These are phyloP conservation scores for Raphanus raphanistrum DNA, from an alignment of 345 rosid genomes.

Conservation along the genomic window DNA sequence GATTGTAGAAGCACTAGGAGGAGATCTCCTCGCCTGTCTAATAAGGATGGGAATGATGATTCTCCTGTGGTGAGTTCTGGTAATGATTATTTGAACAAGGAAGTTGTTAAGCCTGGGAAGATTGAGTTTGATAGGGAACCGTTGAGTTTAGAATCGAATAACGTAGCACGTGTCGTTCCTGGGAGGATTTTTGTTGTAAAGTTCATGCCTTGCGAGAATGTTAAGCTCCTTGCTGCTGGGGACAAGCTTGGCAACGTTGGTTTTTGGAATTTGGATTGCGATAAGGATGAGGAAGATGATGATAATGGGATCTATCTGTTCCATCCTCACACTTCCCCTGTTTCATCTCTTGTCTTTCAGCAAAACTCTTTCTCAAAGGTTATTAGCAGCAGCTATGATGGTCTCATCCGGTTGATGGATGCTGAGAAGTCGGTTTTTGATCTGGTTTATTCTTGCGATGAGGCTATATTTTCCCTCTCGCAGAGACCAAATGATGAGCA, in stretches of 20 bases:
- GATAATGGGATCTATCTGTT: constrained; percentile 60
- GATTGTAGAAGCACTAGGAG: background rate
- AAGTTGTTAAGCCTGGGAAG: constrained; percentile 31
- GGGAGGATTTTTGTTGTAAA: constrained; percentile 58
- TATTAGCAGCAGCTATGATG: constrained; percentile 69
- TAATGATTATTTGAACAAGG: background rate
- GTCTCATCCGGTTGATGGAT: constrained; percentile 71
- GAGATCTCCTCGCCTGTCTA: background rate
- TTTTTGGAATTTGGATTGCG: constrained; percentile 72
- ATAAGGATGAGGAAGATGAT: constrained; percentile 34
- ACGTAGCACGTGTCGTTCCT: constrained; percentile 66
- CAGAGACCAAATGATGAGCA: constrained; percentile 52
- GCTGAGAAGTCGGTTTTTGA: constrained; percentile 73
- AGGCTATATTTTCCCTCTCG: constrained; percentile 59
- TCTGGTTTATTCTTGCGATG: constrained; percentile 51
- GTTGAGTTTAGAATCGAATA: constrained; percentile 53
- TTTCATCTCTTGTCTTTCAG: constrained; percentile 65
- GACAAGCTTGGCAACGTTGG: constrained; percentile 66
- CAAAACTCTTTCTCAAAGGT: constrained; percentile 61
- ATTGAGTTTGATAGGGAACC: constrained; percentile 43
- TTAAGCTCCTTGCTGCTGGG: constrained; percentile 71
- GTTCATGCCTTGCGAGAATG: constrained; percentile 58
- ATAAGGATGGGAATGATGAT: background rate
- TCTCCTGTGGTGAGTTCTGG: background rate
- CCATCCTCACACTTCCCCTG: constrained; percentile 53